Conservation (phyloP, 257 asterid species). For the Avicennia marina region DNA sequence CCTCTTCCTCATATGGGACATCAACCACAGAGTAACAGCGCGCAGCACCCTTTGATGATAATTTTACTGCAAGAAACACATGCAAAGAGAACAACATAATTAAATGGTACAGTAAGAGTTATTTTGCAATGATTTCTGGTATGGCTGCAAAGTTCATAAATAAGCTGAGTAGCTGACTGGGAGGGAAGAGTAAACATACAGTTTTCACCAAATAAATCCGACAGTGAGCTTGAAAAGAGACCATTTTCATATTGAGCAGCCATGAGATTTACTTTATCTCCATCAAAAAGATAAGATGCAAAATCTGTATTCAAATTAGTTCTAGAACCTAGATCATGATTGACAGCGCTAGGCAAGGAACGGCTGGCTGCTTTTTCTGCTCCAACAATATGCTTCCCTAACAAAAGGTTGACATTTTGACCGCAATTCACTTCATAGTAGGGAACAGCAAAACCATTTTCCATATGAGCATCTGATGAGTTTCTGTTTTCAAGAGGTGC, state of each 20-base stretch:
- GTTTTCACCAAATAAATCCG: slow-evolving; percentile 73
- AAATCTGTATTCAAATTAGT: slow-evolving; percentile 41
- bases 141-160: not conserved
- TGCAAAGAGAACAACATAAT: not conserved
- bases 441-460: slow-evolving; percentile 51
- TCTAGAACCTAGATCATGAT: slow-evolving; percentile 51
- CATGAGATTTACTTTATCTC: slow-evolving; percentile 51
- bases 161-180: not conserved
- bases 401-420: slow-evolving; percentile 38
- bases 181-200: slow-evolving; percentile 40
- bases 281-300: slow-evolving; percentile 52
- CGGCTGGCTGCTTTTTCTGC: slow-evolving; percentile 51
- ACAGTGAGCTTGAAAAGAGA: slow-evolving; percentile 89
- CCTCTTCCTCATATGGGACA: slow-evolving; percentile 70
- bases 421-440: slow-evolving; percentile 52
- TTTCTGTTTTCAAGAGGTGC: slow-evolving; percentile 48
- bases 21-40: slow-evolving; percentile 62
- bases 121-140: not conserved
- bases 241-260: slow-evolving; percentile 76
- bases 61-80: slow-evolving; percentile 55
- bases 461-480: slow-evolving; percentile 47
- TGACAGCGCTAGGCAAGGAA: slow-evolving; percentile 70
- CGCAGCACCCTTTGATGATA: slow-evolving; percentile 54
- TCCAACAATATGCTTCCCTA: slow-evolving; percentile 55
- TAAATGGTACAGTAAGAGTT: not conserved